A percentile compares a stretch with the other conserved stretches of the same genome.
Evolutionary conservation across 176 grass and related monocot genomes (phyloP).

Genomic region (Rhynchospora tenuis): DNA sequence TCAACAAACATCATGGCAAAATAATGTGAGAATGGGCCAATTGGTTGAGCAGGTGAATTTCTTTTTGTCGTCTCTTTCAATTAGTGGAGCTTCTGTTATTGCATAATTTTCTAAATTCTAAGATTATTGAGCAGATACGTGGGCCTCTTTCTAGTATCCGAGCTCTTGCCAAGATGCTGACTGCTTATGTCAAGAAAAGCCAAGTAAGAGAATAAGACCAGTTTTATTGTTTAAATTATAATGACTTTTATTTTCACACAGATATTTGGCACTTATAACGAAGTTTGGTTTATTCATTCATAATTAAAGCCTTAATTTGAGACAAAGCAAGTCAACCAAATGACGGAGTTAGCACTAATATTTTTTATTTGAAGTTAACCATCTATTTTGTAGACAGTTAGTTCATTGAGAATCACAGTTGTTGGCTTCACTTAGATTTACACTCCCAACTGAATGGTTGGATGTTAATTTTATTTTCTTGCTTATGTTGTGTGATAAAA

Average conservation of each 20-base stretch:
- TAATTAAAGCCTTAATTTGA: neutral
- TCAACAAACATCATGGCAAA: conserved; percentile 87
- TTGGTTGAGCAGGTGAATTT: conserved; percentile 60
- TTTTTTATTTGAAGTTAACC: neutral
- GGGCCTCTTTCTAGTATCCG: conserved; percentile 65
- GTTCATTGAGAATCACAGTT: neutral
- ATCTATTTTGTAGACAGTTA: neutral
- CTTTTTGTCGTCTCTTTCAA: neutral
- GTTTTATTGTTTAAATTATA: neutral
- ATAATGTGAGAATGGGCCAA: conserved; percentile 70
- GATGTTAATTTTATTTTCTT: neutral
- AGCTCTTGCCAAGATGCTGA: conserved; percentile 71
- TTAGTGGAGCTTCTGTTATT: neutral
- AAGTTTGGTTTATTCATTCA: neutral
- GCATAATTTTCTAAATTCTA: neutral
- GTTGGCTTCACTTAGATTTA: neutral
- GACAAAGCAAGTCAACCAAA: neutral
- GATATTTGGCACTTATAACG: neutral
- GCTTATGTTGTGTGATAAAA: too few species aligned
- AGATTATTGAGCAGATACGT: conserved; percentile 45
- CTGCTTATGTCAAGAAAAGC: conserved; percentile 45
- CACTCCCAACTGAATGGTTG: neutral
- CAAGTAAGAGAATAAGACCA: conserved; percentile 32
- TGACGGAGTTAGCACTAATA: neutral
- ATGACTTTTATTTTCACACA: neutral